A percentile compares a stretch with the other conserved stretches of the same genome.
Evolutionary conservation across 257 asterid genomes (phyloP).

Genomic region (Solanum virginianum): DNA sequence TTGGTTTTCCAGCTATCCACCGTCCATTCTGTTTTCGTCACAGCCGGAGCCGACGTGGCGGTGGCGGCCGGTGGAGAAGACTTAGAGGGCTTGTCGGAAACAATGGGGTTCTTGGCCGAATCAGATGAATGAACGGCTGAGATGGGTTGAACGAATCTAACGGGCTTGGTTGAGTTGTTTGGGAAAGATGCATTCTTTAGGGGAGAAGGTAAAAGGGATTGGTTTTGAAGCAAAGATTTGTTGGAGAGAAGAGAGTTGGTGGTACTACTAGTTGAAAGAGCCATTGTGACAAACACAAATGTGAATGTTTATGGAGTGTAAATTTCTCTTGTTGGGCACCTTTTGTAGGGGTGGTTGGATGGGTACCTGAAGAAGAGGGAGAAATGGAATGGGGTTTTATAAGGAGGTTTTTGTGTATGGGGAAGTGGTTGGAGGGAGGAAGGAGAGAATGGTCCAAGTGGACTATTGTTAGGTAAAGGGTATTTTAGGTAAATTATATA

Average conservation of each 20-base stretch:
- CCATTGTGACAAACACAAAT: constrained; percentile 2
- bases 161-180: background rate
- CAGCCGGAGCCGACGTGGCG: constrained; percentile 7
- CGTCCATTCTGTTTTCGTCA: constrained; percentile 21
- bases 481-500: background rate
- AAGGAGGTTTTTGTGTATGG: constrained; percentile 6
- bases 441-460: background rate
- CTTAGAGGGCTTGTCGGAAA: constrained; percentile 9
- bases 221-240: constrained; percentile 11
- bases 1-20: constrained; percentile 39
- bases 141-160: constrained; percentile 25
- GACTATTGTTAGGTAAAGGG: background rate
- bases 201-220: constrained; percentile 4
- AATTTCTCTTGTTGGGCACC: background rate
- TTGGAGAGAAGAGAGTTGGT: constrained; percentile 28
- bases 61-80: constrained; percentile 17
- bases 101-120: constrained; percentile 19
- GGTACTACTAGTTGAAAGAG: constrained; percentile 11
- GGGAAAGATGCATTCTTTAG: background rate
- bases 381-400: constrained; percentile 11
- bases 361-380: background rate
- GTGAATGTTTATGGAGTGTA: background rate
- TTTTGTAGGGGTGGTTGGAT: background rate
- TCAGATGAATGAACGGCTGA: constrained; percentile 37
- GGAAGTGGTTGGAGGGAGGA: background rate